Conservation (phyloP, 257 asterid species). For the Solanum pinnatisectum region DNA sequence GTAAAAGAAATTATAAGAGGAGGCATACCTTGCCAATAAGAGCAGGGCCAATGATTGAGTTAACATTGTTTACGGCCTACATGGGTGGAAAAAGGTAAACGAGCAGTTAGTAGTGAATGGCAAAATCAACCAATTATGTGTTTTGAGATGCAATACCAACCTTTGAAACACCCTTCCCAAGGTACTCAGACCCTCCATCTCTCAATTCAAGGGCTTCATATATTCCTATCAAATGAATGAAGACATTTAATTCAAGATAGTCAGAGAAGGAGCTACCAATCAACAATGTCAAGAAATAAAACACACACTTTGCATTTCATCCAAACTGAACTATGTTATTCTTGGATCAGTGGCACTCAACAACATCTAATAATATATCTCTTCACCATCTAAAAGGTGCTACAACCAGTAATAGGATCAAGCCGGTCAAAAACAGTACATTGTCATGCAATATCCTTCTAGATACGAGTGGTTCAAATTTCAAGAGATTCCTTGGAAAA, state of each 20-base stretch:
- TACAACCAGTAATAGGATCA: background rate
- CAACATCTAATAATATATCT: background rate
- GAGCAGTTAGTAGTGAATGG: background rate
- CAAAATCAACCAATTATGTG: background rate
- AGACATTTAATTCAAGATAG: background rate
- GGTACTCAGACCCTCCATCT: constrained; percentile 97
- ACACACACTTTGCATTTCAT: background rate
- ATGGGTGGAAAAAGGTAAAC: background rate
- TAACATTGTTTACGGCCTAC: constrained; percentile 80
- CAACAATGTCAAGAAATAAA: background rate
- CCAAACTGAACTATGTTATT: background rate
- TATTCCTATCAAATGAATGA: constrained; percentile 33
- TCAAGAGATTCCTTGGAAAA: background rate
- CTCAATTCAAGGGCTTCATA: constrained; percentile 94
- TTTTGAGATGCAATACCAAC: background rate
- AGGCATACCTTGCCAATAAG: constrained; percentile 65
- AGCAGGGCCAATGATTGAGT: constrained; percentile 79
- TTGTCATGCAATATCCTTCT: background rate
- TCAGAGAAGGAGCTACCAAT: background rate
- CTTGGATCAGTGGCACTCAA: background rate
- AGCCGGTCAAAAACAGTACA: background rate
- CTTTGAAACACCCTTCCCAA: constrained; percentile 93
- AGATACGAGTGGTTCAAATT: background rate
- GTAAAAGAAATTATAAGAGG: background rate
- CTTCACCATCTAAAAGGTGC: background rate